These are phyloP conservation scores for Eutypella sp. DNA, from an alignment of 2,329 filamentous ascomycete species.

Conservation along the genomic window DNA sequence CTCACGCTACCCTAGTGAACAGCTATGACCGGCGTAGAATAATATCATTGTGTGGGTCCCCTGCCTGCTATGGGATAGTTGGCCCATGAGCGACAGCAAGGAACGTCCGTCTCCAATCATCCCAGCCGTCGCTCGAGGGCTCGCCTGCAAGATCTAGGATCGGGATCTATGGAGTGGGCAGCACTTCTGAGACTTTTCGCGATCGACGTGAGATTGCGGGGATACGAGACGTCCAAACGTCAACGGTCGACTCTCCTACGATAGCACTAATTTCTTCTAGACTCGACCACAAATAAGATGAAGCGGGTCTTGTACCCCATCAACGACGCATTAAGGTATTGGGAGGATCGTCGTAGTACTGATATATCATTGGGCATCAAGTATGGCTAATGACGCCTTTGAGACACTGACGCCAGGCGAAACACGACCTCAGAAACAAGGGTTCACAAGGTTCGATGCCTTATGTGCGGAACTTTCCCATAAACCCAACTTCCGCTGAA, in stretches of 20 bases:
- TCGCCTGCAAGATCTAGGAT: background rate
- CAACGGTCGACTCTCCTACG: background rate
- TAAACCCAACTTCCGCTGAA: background rate
- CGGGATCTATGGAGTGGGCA: background rate
- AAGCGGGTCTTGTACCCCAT: background rate
- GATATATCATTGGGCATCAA: background rate
- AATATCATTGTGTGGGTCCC: no score
- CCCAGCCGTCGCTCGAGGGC: no score
- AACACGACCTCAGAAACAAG: background rate
- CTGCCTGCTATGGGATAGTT: no score
- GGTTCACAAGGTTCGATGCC: conserved; percentile 1
- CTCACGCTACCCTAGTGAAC: no score
- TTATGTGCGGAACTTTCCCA: background rate
- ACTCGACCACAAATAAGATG: background rate
- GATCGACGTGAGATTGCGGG: background rate
- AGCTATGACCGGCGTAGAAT: no score
- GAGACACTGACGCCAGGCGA: conserved; percentile 1
- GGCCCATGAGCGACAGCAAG: no score
- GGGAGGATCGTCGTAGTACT: background rate
- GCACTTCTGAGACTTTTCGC: no score
- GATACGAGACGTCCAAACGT: background rate
- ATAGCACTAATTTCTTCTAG: background rate
- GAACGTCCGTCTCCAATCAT: no score
- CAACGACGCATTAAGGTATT: background rate
- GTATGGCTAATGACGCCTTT: background rate